Conservation (phyloP, 495 filamentous ascomycete species). For the Penicillium paradoxum region DNA sequence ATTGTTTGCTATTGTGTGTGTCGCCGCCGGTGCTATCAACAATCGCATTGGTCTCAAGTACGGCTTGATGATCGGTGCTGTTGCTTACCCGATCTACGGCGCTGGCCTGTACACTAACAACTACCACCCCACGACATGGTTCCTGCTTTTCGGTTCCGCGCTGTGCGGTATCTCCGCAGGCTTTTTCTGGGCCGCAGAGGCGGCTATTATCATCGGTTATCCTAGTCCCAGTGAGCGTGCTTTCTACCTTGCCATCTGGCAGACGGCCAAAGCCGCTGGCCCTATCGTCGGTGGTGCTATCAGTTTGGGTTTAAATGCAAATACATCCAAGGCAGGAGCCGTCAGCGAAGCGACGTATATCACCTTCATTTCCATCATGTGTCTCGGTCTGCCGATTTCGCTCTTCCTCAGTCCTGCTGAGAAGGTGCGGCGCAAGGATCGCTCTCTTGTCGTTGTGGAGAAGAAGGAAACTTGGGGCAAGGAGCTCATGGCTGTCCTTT, state of each 20-base stretch:
- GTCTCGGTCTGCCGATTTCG: slow-evolving; percentile 28
- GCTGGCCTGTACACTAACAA: slow-evolving; percentile 64
- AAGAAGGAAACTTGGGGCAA: slow-evolving; percentile 25
- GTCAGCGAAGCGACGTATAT: slow-evolving; percentile 30
- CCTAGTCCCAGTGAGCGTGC: slow-evolving; percentile 56
- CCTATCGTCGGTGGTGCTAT: slow-evolving; percentile 32
- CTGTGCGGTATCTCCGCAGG: slow-evolving; percentile 60
- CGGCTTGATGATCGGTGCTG: slow-evolving; percentile 53
- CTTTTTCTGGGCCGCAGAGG: slow-evolving; percentile 63
- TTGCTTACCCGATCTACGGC: slow-evolving; percentile 36
- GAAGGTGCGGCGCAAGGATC: slow-evolving; percentile 32
- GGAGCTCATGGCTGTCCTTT: slow-evolving; percentile 29
- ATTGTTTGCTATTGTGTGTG: slow-evolving; percentile 29
- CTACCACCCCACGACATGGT: slow-evolving; percentile 56
- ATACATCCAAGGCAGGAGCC: slow-evolving; percentile 16
- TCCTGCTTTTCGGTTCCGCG: slow-evolving; percentile 58
- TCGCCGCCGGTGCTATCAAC: slow-evolving; percentile 32
- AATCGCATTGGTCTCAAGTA: slow-evolving; percentile 56
- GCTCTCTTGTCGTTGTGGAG: slow-evolving; percentile 24
- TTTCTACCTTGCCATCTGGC: slow-evolving; percentile 39
- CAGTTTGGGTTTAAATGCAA: slow-evolving; percentile 29
- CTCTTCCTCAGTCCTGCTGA: slow-evolving; percentile 28
- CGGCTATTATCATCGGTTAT: slow-evolving; percentile 61
- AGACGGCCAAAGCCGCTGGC: slow-evolving; percentile 30
- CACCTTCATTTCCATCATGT: slow-evolving; percentile 35